Evolutionary conservation across 768 basidiomycete species (phyloP), one percentile per base, ranked within the genome.

Genomic region (Lactifluus echinatus): DNA sequence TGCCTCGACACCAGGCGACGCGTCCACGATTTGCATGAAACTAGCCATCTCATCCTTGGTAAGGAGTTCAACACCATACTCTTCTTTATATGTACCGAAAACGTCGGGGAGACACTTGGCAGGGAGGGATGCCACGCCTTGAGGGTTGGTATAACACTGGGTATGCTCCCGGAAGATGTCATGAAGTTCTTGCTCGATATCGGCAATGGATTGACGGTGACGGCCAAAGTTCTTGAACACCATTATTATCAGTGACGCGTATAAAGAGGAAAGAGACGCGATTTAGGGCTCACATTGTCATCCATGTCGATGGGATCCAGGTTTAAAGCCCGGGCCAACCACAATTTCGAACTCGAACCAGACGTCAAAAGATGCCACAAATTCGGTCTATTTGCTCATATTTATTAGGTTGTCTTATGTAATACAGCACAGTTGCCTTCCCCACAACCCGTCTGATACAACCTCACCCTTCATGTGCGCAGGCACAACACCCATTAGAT

Each of bases 31-130:
- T 11, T 70, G 63, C 46, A 80, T 78, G 57, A 92, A 77, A 74
- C 78, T 72, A 21, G 73, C 73, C 63, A 80, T 76, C 68, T 92
- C 90, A 23, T 82, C 75, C 37, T 74, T 73, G 10, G 77, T 75
- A 63, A 93, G 72, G n/a, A 91, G 78, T 61, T 85, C 77, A 19
- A 77, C 81, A 59, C 79, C 72, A 66, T 82, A 82, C 4, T 78
- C 69, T 29, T 82, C 74, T 4, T 80, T 79, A 64, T 86, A 86
- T 15, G 79, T 73, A 44, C 78, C 76, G 43, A 91, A 77, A 29
- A 91, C 79, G 64, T 87, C 84, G 33, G 84, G 76, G 36, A 91
- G 79, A n/a, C 77, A 79, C 60, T 80, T 77, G 43, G 79, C 88
- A 12, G 87, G 86, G 62, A 91, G 82, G 19, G 78, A 76, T 33